Evolutionary conservation across 2,329 filamentous ascomycete genomes (phyloP).

Genomic region (Penicillium sp.): DNA sequence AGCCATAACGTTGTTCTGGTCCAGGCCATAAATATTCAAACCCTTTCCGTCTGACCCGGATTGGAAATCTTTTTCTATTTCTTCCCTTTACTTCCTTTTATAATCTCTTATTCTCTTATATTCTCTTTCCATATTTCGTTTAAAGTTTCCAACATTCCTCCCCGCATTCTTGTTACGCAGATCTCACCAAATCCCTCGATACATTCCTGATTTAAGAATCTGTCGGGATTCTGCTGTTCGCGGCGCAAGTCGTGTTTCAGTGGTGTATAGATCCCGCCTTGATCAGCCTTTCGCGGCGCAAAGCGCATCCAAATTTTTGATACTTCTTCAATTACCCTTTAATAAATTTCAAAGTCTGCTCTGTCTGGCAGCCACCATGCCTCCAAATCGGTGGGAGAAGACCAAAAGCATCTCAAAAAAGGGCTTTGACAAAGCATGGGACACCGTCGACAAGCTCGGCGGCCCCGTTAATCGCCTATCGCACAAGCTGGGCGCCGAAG

Average conservation of each 20-base stretch:
- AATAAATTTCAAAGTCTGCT: not conserved
- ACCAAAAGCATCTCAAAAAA: conserved; percentile 57
- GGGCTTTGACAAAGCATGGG: conserved; percentile 73
- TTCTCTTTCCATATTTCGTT: not conserved
- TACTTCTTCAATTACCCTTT: not conserved
- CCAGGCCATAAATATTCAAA: not conserved
- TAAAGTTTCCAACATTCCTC: conserved; percentile 5
- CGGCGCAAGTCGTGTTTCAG: conserved; percentile 16
- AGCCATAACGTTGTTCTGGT: not conserved
- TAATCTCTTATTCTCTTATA: too few species aligned
- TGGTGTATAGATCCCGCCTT: conserved; percentile 13
- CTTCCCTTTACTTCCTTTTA: too few species aligned
- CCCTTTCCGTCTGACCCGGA: conserved; percentile 3
- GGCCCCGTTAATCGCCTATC: conserved; percentile 76
- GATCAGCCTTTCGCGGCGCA: not conserved
- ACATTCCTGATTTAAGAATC: conserved; percentile 21
- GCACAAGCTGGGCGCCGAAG: conserved; percentile 77
- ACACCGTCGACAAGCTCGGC: conserved; percentile 66
- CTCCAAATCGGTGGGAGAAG: conserved; percentile 58
- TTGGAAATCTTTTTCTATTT: not conserved
- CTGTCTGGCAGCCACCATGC: conserved; percentile 26
- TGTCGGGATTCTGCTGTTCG: conserved; percentile 18
- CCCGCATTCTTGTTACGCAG: conserved; percentile 20
- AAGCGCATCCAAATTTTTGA: not conserved
- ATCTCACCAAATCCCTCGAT: conserved; percentile 16